Base-by-base conservation (phyloP, 139 green algal species). In the Tetraselmis striata region DNA sequence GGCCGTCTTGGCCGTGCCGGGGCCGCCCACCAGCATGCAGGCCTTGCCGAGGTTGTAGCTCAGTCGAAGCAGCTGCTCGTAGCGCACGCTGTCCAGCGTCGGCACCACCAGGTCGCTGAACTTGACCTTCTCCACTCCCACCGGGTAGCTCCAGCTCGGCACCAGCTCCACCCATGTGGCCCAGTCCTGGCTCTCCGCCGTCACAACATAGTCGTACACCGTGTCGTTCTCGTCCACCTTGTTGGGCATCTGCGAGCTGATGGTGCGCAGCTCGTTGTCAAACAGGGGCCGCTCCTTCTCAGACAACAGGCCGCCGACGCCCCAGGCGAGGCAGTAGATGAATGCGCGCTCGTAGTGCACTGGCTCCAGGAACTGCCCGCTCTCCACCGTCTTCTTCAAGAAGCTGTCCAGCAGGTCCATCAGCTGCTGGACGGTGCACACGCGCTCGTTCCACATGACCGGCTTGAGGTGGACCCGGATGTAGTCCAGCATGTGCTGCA, bases 1-100 rank as follows among this genome's bases (percentile, higher is more conserved):
- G 25, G 85, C 91, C 2, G 94, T 97, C 86, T 98, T 98, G 88
- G 94, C 95, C 0, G 95, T 98, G 24, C 95, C 95, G n/a, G 95
- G 90, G 25, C 91, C 92, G 59, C 95, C 95, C 25, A 98, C 92
- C 81, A 98, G 89, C 85, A 96, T 88, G 5, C 88, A 91, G 0
- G 87, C 80, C 78, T 93, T 92, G 1, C 94, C 90, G 2, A 94
- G 91, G 26, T 32, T 84, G 87, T 94, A 92, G 29, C 89, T 84
- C 83, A 98, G 88, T 1, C 75, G 45, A 29, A 98, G 88, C 84
- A 98, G 89, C 28, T 90, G 83, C 87, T 97, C 93, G 84, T 94
- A 95, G 32, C 95, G 92, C 31, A 97, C 89, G 24, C 81, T 91
- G 84, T 98, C 94, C 27, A 98, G 85, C 0, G 95, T 98, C 24